Conservation (phyloP, 2,329 filamentous ascomycete genomes). For the Colletotrichum nymphaeae region DNA sequence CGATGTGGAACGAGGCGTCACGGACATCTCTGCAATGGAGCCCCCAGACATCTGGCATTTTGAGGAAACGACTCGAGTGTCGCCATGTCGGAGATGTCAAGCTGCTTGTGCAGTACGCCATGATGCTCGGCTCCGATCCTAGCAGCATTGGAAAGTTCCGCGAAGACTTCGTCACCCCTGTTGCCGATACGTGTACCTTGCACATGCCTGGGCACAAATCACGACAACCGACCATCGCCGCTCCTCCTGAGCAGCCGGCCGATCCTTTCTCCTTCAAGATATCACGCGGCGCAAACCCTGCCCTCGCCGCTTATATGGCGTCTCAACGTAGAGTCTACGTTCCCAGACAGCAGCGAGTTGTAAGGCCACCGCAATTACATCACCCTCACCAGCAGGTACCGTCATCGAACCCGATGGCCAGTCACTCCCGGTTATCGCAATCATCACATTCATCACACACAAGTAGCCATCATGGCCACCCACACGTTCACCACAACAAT, state of each 20-base stretch:
- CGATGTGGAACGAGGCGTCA: constrained; percentile 48
- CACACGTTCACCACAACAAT: constrained; percentile 10
- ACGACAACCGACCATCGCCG: constrained; percentile 20
- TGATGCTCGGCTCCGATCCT: constrained; percentile 50
- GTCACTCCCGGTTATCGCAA: constrained; percentile 31
- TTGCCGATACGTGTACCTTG: constrained; percentile 49
- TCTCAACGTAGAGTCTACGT: constrained; percentile 48
- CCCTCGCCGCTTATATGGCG: constrained; percentile 49
- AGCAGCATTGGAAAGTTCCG: constrained; percentile 42
- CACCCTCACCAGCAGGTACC: constrained; percentile 32
- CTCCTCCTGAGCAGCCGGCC: constrained; percentile 28
- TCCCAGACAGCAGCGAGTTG: constrained; percentile 35
- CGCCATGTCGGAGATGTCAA: constrained; percentile 54
- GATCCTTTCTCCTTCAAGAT: constrained; percentile 52
- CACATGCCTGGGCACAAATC: constrained; percentile 49
- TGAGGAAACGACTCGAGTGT: constrained; percentile 58
- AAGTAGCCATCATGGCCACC: constrained; percentile 23
- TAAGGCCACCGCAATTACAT: constrained; percentile 33
- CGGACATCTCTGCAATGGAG: constrained; percentile 51
- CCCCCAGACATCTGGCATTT: constrained; percentile 52
- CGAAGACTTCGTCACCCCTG: constrained; percentile 48
- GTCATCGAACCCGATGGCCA: constrained; percentile 32
- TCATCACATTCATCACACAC: constrained; percentile 26
- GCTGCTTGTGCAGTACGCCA: constrained; percentile 52
- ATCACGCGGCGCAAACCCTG: constrained; percentile 47